phyloP scores from a whole-genome alignment of 495 filamentous ascomycete species.

The Glonium stellatum region DNA sequence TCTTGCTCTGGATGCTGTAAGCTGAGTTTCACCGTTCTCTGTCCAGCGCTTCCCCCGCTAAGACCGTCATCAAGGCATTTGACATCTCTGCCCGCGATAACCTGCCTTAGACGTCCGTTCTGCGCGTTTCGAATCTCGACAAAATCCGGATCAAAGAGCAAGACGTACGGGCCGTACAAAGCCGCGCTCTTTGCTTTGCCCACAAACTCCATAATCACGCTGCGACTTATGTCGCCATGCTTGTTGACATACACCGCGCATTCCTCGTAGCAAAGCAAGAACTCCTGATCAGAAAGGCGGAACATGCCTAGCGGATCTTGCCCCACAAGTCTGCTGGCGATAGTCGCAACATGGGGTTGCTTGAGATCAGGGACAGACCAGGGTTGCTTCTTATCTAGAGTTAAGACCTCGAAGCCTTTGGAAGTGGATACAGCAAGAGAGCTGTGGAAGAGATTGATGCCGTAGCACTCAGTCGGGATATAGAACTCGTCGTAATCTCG shows the following conservation, averaged over 20 bases:
- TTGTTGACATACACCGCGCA: constrained; percentile 98
- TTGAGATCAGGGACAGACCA: constrained; percentile 84
- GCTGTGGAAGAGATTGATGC: constrained; percentile 90
- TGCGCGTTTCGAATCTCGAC: constrained; percentile 95
- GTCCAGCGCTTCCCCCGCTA: constrained; percentile 26
- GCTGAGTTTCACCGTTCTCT: constrained; percentile 76
- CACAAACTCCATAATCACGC: constrained; percentile 95
- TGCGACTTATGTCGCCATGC: constrained; percentile 86
- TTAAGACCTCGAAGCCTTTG: constrained; percentile 92
- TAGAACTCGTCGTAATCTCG: constrained; percentile 98
- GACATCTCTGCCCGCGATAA: constrained; percentile 85
- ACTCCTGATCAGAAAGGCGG: constrained; percentile 84
- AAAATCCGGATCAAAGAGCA: constrained; percentile 72
- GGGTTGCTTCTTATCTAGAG: constrained; percentile 89
- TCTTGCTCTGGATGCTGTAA: constrained; percentile 89
- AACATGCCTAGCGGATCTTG: constrained; percentile 93
- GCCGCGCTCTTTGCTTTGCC: constrained; percentile 81
- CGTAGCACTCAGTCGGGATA: constrained; percentile 91
- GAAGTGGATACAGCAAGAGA: constrained; percentile 85
- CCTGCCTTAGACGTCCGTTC: constrained; percentile 87
- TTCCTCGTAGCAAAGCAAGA: constrained; percentile 87
- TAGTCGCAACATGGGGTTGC: constrained; percentile 65
- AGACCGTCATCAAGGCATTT: constrained; percentile 80
- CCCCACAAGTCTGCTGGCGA: constrained; percentile 69
- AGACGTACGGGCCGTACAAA: constrained; percentile 51